Conservation (phyloP, 495 filamentous ascomycete genomes). For the Hypomontagnella submonticulosa region DNA sequence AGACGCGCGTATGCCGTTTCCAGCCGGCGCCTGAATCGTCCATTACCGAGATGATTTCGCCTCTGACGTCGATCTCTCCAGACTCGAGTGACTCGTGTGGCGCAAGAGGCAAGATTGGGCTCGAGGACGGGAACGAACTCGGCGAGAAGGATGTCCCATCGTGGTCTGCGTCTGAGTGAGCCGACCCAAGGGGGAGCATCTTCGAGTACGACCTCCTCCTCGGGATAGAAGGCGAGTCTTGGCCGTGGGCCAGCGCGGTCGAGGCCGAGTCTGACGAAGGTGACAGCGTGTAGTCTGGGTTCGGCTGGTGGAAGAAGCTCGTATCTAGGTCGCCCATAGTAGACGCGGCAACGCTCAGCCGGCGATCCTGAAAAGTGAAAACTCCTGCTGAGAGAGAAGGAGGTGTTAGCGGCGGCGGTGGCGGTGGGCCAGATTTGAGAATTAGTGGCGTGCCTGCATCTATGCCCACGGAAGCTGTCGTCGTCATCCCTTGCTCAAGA, state of each 20-base stretch:
- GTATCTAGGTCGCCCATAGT: slow-evolving; percentile 50
- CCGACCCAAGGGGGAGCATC: slow-evolving; percentile 49
- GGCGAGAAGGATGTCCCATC: slow-evolving; percentile 48
- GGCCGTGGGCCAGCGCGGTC: slow-evolving; percentile 41
- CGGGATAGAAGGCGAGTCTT: slow-evolving; percentile 45
- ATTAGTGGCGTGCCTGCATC: slow-evolving; percentile 38
- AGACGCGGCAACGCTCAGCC: slow-evolving; percentile 52
- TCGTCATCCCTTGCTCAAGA: slow-evolving; percentile 19
- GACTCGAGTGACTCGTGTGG: slow-evolving; percentile 45
- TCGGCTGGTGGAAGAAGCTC: slow-evolving; percentile 54
- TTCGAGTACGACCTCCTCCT: slow-evolving; percentile 58
- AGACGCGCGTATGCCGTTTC: slow-evolving; percentile 62
- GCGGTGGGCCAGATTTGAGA: slow-evolving; percentile 50
- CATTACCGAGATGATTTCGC: slow-evolving; percentile 58
- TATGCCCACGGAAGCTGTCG: slow-evolving; percentile 16
- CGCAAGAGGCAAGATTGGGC: slow-evolving; percentile 51
- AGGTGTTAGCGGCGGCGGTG: slow-evolving; percentile 55
- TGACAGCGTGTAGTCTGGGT: slow-evolving; percentile 52
- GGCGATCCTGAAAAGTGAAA: slow-evolving; percentile 55
- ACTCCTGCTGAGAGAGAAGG: slow-evolving; percentile 46
- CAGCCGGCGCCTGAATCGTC: slow-evolving; percentile 58
- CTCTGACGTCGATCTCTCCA: slow-evolving; percentile 54
- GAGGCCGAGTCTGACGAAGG: slow-evolving; percentile 46
- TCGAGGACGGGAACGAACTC: slow-evolving; percentile 58
- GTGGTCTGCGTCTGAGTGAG: slow-evolving; percentile 23